These are phyloP conservation scores for Calocybe indica DNA, from an alignment of 768 basidiomycete genomes.

Conservation along the genomic window DNA sequence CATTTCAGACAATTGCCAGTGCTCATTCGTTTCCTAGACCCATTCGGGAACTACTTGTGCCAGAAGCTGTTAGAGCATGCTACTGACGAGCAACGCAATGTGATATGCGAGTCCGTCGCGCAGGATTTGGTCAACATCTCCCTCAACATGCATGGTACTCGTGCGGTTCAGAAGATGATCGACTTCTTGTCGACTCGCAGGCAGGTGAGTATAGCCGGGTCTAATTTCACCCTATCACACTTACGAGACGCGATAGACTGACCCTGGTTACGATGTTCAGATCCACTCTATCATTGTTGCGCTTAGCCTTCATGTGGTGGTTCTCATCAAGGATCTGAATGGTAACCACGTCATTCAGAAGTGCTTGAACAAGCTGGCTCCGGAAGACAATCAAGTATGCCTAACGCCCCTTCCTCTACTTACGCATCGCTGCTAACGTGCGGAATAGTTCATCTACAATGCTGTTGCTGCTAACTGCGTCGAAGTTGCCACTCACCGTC, in stretches of 20 bases:
- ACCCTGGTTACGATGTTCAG: conserved; percentile 80
- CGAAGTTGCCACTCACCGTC: conserved; percentile 96
- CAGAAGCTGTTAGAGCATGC: conserved; percentile 97
- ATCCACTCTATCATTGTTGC: conserved; percentile 97
- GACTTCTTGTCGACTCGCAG: conserved; percentile 95
- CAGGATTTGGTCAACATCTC: conserved; percentile 97
- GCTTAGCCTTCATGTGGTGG: conserved; percentile 95
- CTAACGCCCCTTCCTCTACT: not conserved
- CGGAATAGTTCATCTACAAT: conserved; percentile 89
- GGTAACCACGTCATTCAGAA: conserved; percentile 99
- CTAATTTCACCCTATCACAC: conserved; percentile 39
- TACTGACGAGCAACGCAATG: conserved; percentile 94
- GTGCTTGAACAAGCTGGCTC: conserved; percentile 95
- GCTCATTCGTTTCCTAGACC: conserved; percentile 47
- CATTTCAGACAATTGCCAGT: conserved; percentile 1
- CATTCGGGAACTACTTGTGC: conserved; percentile 98
- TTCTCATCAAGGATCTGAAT: conserved; percentile 97
- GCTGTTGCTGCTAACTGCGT: conserved; percentile 98
- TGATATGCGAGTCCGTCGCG: conserved; percentile 96
- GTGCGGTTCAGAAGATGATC: conserved; percentile 99
- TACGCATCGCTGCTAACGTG: conserved; percentile 1
- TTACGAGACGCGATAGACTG: conserved; percentile 49
- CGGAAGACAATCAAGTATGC: conserved; percentile 94
- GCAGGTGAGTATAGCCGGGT: conserved; percentile 58
- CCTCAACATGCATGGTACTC: conserved; percentile 99